Percentiles rank a stretch among this genome's conserved stretches.
These are phyloP conservation scores for Ettlia oleoabundans DNA, from an alignment of 139 green algal species.

Conservation along the genomic window DNA sequence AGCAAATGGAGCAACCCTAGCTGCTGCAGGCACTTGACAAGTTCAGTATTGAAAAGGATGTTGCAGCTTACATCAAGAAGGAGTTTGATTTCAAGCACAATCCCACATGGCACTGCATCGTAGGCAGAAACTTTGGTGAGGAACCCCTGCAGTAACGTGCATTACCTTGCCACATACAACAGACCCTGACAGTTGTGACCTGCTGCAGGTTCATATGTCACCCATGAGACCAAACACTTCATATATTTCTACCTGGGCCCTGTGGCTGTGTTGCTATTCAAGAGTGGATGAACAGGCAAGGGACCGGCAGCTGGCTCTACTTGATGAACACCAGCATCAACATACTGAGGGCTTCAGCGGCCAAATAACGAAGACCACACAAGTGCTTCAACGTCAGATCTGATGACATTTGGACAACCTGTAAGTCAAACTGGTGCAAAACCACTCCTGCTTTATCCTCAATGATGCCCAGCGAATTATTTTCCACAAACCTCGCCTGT, in stretches of 20 bases:
- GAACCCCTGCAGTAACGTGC: no score
- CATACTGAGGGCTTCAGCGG: no score
- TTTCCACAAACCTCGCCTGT: constrained; percentile 3
- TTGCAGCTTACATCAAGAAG: constrained; percentile 99
- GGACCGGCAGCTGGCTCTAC: no score
- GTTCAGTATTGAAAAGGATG: constrained; percentile 99
- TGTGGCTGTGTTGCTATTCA: constrained; percentile 90
- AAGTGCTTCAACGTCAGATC: no score
- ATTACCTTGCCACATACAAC: no score
- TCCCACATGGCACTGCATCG: constrained; percentile 99
- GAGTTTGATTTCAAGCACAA: constrained; percentile 99
- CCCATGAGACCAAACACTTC: constrained; percentile 98
- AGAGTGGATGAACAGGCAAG: constrained; percentile 96
- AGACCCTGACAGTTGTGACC: no score
- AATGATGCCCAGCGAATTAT: background rate
- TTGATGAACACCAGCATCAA: no score
- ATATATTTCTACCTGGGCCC: constrained; percentile 97
- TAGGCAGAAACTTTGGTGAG: constrained; percentile 96
- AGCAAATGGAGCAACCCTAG: background rate
- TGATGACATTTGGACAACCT: background rate
- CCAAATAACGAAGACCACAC: no score
- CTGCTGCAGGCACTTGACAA: constrained; percentile 90
- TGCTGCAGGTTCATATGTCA: constrained; percentile 92
- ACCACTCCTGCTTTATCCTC: background rate
- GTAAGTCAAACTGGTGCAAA: background rate